phyloP scores from a whole-genome alignment of 768 basidiomycete species.

The Termitomyces titanicus region DNA sequence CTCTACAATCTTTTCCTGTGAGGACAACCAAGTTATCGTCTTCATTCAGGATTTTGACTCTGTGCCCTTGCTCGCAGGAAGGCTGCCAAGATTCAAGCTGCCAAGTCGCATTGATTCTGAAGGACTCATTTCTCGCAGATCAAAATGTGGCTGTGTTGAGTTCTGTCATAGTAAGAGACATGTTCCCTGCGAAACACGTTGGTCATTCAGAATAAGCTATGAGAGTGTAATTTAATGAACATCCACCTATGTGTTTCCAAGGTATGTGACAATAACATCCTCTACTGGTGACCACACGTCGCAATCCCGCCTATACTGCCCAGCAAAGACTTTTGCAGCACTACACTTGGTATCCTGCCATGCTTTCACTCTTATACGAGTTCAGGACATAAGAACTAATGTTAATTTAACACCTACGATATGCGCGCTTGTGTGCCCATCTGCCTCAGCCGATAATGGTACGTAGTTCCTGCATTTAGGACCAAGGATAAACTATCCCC shows the following conservation, averaged over 20 bases:
- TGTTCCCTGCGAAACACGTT: background rate
- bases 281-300: constrained; percentile 17
- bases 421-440: constrained; percentile 34
- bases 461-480: constrained; percentile 43
- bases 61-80: constrained; percentile 19
- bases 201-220: background rate
- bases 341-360: constrained; percentile 42
- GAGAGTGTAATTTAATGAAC: background rate
- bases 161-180: background rate
- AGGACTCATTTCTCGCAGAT: background rate
- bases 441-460: constrained; percentile 44
- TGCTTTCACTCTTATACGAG: constrained; percentile 32
- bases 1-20: constrained; percentile 52
- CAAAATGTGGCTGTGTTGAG: background rate
- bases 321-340: constrained; percentile 25
- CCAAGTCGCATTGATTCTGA: constrained; percentile 23
- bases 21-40: constrained; percentile 11
- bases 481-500: constrained; percentile 44
- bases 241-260: constrained; percentile 8
- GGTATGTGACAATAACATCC: constrained; percentile 17
- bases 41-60: background rate
- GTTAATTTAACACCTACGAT: constrained; percentile 33
- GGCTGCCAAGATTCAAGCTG: constrained; percentile 30
- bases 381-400: background rate
- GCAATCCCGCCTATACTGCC: constrained; percentile 12